Evolutionary conservation across 169 alveolate genomes (phyloP).

Genomic region (Plasmodium vivax): DNA sequence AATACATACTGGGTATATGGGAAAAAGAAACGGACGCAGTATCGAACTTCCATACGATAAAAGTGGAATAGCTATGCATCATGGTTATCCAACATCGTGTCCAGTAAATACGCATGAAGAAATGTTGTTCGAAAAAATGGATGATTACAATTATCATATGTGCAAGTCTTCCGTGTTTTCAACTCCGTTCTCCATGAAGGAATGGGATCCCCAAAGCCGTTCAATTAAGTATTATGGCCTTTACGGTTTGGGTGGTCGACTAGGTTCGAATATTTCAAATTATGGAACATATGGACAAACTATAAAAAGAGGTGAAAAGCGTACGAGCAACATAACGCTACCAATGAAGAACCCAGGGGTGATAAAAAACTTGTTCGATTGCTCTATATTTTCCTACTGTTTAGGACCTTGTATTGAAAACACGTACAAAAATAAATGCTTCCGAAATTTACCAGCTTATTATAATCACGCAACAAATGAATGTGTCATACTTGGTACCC

Average conservation of each 20-base stretch:
- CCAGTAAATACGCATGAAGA: conserved; percentile 6
- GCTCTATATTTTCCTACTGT: conserved; percentile 62
- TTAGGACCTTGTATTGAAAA: conserved; percentile 60
- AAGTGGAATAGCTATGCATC: conserved; percentile 72
- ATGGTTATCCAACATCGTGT: conserved; percentile 7
- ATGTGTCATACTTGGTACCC: conserved; percentile 71
- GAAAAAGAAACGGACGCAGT: background rate
- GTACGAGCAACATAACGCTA: conserved; percentile 14
- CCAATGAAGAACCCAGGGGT: conserved; percentile 56
- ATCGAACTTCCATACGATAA: conserved; percentile 44
- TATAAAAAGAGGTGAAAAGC: background rate
- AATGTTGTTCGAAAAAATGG: background rate
- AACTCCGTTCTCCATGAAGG: background rate
- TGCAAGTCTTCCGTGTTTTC: conserved; percentile 17
- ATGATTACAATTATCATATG: conserved; percentile 62
- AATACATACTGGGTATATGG: conserved; percentile 54
- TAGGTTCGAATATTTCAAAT: conserved; percentile 23
- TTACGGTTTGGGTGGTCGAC: conserved; percentile 63
- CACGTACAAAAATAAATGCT: conserved; percentile 32
- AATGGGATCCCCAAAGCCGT: background rate
- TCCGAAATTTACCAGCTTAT: conserved; percentile 62
- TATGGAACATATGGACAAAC: background rate
- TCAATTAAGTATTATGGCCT: conserved; percentile 34
- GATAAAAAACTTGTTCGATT: conserved; percentile 48
- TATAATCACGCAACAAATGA: conserved; percentile 62